These are phyloP conservation scores for Chalciporus piperatoides DNA, from an alignment of 1,284 basidiomycete species.

Conservation along the genomic window DNA sequence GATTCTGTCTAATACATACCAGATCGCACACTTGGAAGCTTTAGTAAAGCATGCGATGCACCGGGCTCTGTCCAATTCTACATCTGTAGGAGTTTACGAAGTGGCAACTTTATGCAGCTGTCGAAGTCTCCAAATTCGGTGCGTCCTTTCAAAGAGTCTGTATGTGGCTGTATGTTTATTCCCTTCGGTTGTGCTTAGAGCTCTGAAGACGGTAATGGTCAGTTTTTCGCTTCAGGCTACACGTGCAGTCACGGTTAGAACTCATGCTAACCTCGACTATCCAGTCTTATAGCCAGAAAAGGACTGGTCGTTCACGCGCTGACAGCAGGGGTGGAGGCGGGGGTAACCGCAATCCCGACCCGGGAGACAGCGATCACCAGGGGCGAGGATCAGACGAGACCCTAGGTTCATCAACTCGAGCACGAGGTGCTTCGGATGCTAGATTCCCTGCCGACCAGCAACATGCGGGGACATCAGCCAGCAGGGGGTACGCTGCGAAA, in stretches of 20 bases:
- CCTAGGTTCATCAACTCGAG: conserved; percentile 39
- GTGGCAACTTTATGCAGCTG: conserved; percentile 89
- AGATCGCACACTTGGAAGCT: conserved; percentile 68
- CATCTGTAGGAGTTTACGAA: conserved; percentile 88
- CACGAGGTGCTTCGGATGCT: conserved; percentile 46
- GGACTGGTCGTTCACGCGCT: conserved; percentile 50
- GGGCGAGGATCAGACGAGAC: conserved; percentile 35
- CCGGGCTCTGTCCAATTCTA: conserved; percentile 74
- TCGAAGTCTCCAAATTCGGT: conserved; percentile 85
- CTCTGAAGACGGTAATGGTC: conserved; percentile 76
- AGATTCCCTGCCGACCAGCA: conserved; percentile 28
- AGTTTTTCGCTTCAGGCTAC: conserved; percentile 21
- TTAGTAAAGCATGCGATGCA: conserved; percentile 93
- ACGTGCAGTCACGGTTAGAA: conserved; percentile 5
- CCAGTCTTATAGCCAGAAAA: conserved; percentile 67
- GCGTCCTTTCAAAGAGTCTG: conserved; percentile 29
- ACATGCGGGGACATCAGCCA: conserved; percentile 12
- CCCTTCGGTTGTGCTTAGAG: conserved; percentile 38
- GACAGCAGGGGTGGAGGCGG: conserved; percentile 46
- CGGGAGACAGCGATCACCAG: conserved; percentile 39
- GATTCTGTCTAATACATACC: conserved; percentile 81
- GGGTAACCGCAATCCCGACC: conserved; percentile 40
- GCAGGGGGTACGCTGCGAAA: conserved; percentile 21
- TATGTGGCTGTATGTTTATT: conserved; percentile 16
- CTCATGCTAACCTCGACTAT: conserved; percentile 14